Conservation (phyloP, 1,284 basidiomycete species). For the Bondarzewia mesenterica region DNA sequence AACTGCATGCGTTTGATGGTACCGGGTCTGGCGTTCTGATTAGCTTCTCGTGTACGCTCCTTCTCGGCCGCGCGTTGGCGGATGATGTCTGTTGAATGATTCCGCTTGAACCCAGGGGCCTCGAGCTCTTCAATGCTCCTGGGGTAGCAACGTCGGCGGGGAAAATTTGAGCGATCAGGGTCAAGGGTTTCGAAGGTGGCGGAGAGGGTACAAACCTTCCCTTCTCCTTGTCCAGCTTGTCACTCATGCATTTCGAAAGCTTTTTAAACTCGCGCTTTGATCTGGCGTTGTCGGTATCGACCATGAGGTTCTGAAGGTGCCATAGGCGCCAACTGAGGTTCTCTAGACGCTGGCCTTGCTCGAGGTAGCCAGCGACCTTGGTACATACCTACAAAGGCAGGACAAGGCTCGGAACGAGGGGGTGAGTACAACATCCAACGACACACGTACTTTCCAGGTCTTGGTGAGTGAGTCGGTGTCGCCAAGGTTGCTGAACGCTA, state of each 20-base stretch:
- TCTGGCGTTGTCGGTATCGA: constrained; percentile 78
- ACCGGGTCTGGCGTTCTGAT: constrained; percentile 50
- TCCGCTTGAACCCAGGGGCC: constrained; percentile 70
- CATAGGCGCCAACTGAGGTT: constrained; percentile 82
- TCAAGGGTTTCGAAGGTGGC: constrained; percentile 4
- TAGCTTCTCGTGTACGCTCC: constrained; percentile 70
- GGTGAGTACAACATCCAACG: neutral
- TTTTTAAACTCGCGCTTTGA: constrained; percentile 82
- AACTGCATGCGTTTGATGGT: constrained; percentile 80
- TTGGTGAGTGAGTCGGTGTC: constrained; percentile 75
- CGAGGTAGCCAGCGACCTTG: constrained; percentile 78
- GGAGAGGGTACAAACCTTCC: constrained; percentile 49
- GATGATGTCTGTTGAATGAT: constrained; percentile 65
- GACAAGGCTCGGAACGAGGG: neutral
- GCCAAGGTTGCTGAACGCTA: constrained; percentile 78
- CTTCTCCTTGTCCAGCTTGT: constrained; percentile 83
- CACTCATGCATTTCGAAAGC: constrained; percentile 75
- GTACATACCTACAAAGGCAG: constrained; percentile 56
- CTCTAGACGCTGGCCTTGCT: constrained; percentile 80
- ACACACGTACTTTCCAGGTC: constrained; percentile 68
- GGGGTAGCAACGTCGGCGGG: constrained; percentile 1
- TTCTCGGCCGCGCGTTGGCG: constrained; percentile 71
- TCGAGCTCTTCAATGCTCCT: constrained; percentile 76
- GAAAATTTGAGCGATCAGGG: constrained; percentile 9
- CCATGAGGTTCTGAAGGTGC: constrained; percentile 82